phyloP scores from a whole-genome alignment of 345 rosid genomes.

The Hibiscus syriacus region DNA sequence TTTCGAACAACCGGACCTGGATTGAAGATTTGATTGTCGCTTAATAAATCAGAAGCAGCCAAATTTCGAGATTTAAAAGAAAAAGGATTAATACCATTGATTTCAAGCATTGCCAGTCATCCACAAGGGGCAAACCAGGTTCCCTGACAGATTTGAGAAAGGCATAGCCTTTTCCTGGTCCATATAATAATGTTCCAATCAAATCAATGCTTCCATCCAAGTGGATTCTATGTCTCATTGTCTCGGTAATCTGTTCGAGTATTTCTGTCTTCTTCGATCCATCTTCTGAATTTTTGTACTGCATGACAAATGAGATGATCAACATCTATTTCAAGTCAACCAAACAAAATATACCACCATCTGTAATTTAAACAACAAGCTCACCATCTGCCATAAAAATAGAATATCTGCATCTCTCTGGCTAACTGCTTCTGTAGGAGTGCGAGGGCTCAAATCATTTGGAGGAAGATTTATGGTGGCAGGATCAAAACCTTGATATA shows the following conservation, averaged over 20 bases:
- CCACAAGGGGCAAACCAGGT: slow-evolving; percentile 58
- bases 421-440: slow-evolving; percentile 42
- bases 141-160: slow-evolving; percentile 37
- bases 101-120: slow-evolving; percentile 82
- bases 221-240: slow-evolving; percentile 44
- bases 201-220: slow-evolving; percentile 59
- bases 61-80: neutral
- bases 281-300: slow-evolving; percentile 48
- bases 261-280: slow-evolving; percentile 42
- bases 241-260: slow-evolving; percentile 43
- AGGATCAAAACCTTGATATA: slow-evolving; percentile 86
- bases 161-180: slow-evolving; percentile 35
- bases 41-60: neutral
- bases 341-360: neutral
- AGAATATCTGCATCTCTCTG: slow-evolving; percentile 89
- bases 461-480: slow-evolving; percentile 46
- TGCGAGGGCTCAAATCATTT: slow-evolving; percentile 10
- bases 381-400: slow-evolving; percentile 81
- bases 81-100: slow-evolving; percentile 46
- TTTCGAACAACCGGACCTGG: slow-evolving; percentile 73
- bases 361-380: neutral
- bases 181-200: slow-evolving; percentile 56
- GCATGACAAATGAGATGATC: slow-evolving; percentile 6
- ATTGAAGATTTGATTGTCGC: neutral
- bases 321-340: neutral